These are phyloP conservation scores for Leccinum uliginosum DNA, from an alignment of 768 basidiomycete genomes.

Conservation along the genomic window DNA sequence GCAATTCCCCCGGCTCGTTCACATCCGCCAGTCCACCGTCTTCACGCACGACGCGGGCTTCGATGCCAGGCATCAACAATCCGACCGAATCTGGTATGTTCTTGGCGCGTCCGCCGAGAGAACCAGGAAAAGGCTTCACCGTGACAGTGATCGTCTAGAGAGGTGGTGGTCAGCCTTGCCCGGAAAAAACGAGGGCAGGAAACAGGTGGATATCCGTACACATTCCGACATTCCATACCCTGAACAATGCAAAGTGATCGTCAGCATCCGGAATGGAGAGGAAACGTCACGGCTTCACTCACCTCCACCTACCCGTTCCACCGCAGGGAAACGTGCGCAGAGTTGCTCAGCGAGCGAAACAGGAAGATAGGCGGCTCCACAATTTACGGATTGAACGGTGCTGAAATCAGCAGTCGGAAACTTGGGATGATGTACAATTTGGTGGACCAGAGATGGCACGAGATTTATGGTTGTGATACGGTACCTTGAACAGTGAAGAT, in stretches of 20 bases:
- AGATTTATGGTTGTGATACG: conserved; percentile 45
- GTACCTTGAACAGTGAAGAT: conserved; percentile 38
- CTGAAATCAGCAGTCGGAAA: conserved; percentile 49
- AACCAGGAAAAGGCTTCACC: conserved; percentile 40
- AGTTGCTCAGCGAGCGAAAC: conserved; percentile 46
- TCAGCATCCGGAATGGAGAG: conserved; percentile 3
- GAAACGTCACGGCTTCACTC: conserved; percentile 3
- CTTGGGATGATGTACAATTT: conserved; percentile 52
- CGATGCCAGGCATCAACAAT: conserved; percentile 57
- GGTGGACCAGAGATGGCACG: conserved; percentile 63
- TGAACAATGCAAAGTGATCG: conserved; percentile 16
- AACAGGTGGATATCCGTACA: conserved; percentile 36
- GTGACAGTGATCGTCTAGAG: conserved; percentile 54
- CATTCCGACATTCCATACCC: conserved; percentile 73
- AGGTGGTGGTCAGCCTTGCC: background rate
- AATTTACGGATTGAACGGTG: conserved; percentile 39
- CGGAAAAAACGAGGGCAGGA: background rate
- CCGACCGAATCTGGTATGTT: conserved; percentile 46
- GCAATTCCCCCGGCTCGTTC: conserved; percentile 65
- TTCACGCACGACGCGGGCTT: conserved; percentile 57
- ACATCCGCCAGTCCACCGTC: conserved; percentile 51
- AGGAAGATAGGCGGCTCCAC: conserved; percentile 69
- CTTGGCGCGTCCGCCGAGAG: conserved; percentile 41
- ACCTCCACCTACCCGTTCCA: conserved; percentile 45
- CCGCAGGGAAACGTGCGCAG: conserved; percentile 31